Conservation (phyloP, 345 rosid species). For the Camelina neglecta region DNA sequence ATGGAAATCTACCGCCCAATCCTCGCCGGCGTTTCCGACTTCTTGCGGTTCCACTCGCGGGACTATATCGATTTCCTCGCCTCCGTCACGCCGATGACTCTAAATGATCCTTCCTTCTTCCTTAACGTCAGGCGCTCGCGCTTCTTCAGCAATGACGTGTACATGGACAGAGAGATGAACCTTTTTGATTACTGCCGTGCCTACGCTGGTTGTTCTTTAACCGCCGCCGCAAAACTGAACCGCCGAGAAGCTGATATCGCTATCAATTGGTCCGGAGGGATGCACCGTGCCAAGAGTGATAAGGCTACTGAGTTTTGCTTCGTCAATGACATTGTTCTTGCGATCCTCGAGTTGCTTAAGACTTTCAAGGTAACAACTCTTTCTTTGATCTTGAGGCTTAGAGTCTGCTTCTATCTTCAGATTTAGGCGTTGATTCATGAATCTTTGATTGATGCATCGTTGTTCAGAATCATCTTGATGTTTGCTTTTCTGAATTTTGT, state of each 20-base stretch:
- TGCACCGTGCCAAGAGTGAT: constrained; percentile 81
- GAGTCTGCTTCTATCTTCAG: neutral
- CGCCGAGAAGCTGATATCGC: constrained; percentile 75
- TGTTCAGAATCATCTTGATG: neutral
- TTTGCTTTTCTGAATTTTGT: constrained; percentile 24
- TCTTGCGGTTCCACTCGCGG: constrained; percentile 67
- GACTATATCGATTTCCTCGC: constrained; percentile 73
- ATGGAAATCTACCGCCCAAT: constrained; percentile 79
- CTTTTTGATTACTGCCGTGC: constrained; percentile 76
- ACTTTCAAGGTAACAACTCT: constrained; percentile 62
- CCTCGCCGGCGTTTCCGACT: constrained; percentile 57
- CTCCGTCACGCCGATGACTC: constrained; percentile 55
- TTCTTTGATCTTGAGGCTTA: neutral
- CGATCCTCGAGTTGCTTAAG: constrained; percentile 77
- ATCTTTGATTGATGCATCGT: constrained; percentile 8
- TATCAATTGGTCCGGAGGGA: constrained; percentile 86
- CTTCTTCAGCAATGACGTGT: neutral
- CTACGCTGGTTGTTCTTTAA: constrained; percentile 81
- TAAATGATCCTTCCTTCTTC: constrained; percentile 44
- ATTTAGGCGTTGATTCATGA: neutral
- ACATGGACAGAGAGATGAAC: neutral
- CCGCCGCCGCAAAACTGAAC: constrained; percentile 80
- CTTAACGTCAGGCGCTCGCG: constrained; percentile 48
- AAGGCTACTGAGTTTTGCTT: constrained; percentile 78
- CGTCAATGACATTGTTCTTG: constrained; percentile 82